Percentiles rank a stretch among this genome's conserved stretches.
Conservation (phyloP, 345 rosid species). For the Euphorbia lathyris region DNA sequence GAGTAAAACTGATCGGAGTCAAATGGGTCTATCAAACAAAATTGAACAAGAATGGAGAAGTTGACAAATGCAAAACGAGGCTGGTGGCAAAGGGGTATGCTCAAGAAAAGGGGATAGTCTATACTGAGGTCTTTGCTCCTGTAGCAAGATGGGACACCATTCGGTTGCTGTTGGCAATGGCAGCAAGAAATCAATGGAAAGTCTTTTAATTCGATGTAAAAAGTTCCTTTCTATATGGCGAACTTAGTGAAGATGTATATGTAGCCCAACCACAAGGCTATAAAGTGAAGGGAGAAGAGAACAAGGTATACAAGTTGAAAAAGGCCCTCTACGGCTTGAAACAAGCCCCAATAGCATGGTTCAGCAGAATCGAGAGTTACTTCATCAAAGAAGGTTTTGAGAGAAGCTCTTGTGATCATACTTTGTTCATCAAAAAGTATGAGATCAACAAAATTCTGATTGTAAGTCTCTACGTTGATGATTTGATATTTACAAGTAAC, state of each 20-base stretch:
- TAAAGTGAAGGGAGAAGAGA: background rate
- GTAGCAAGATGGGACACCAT: background rate
- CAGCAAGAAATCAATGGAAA: background rate
- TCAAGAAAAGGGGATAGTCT: background rate
- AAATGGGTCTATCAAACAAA: background rate
- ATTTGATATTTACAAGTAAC: background rate
- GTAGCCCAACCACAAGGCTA: background rate
- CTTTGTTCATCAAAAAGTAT: background rate
- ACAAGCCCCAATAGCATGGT: background rate
- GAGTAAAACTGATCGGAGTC: background rate
- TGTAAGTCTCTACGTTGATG: background rate
- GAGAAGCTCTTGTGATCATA: background rate
- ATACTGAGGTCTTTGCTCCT: background rate
- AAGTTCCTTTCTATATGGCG: background rate
- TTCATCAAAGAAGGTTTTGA: background rate
- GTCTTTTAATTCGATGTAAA: background rate
- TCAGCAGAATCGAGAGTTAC: background rate
- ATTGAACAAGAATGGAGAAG: background rate
- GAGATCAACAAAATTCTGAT: background rate
- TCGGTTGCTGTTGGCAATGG: background rate
- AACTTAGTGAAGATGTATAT: background rate
- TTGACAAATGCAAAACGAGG: background rate
- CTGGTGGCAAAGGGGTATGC: background rate
- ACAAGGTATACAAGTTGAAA: background rate
- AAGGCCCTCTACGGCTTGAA: background rate